Evolutionary conservation across 2,329 filamentous ascomycete species (phyloP).

Genomic region (Trichothecium sympodiale): DNA sequence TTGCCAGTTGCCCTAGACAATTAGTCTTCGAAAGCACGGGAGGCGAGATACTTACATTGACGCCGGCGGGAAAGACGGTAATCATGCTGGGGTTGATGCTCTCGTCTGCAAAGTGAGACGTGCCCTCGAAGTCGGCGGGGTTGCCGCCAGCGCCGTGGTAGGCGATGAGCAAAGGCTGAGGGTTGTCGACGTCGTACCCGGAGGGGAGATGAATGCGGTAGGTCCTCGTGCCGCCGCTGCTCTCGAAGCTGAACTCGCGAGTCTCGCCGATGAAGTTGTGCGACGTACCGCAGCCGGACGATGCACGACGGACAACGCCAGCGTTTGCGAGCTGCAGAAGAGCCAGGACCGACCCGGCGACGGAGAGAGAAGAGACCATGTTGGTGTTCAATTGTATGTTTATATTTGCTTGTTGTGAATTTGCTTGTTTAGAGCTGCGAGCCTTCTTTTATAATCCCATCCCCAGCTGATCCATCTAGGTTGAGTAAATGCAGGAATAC

Average conservation of each 20-base stretch:
- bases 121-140: conserved; percentile 20
- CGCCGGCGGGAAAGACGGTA: conserved; percentile 34
- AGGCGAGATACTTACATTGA: conserved; percentile 15
- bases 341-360: no score
- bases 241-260: conserved; percentile 11
- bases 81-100: conserved; percentile 23
- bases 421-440: no score
- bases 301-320: background rate
- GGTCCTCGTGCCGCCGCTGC: conserved; percentile 8
- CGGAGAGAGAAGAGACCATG: no score
- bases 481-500: no score
- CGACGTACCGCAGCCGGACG: conserved; percentile 9
- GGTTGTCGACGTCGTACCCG: conserved; percentile 19
- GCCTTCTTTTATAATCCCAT: no score
- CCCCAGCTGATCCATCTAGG: no score
- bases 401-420: no score
- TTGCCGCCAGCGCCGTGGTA: conserved; percentile 32
- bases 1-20: conserved; percentile 26
- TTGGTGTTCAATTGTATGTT: no score
- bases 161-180: conserved; percentile 28
- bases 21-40: background rate
- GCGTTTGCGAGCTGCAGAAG: no score
- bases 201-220: conserved; percentile 13
- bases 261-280: conserved; percentile 11
- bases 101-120: conserved; percentile 24